These are phyloP conservation scores for Naematelia aurantialba DNA, from an alignment of 768 basidiomycete species.

Conservation along the genomic window DNA sequence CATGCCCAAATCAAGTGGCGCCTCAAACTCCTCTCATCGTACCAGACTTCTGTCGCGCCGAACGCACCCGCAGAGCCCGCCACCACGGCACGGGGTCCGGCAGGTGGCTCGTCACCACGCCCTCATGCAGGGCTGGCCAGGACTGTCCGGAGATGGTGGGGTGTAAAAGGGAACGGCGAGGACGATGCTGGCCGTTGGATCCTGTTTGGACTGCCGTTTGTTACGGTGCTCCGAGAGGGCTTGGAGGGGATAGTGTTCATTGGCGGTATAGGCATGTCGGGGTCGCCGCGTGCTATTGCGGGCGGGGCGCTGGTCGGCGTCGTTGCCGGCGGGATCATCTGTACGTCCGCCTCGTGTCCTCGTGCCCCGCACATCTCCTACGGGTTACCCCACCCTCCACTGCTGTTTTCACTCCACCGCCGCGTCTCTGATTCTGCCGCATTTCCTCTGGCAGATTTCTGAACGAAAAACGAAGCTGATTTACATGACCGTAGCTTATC, in stretches of 20 bases:
- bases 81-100: constrained; percentile 9
- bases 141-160: background rate
- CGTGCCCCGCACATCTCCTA: too few relatives aligned
- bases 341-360: constrained; percentile 52
- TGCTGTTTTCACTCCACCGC: background rate
- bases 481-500: constrained; percentile 9
- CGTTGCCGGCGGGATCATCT: constrained; percentile 66
- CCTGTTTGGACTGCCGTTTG: constrained; percentile 76
- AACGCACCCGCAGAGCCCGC: constrained; percentile 9
- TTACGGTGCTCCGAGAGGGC: constrained; percentile 89
- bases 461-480: too few relatives aligned
- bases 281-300: constrained; percentile 75
- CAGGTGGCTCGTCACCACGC: constrained; percentile 27
- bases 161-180: constrained; percentile 15
- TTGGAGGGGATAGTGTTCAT: constrained; percentile 88
- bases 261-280: constrained; percentile 70
- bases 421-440: background rate
- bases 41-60: constrained; percentile 45
- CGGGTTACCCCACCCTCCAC: too few relatives aligned
- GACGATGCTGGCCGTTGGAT: constrained; percentile 59
- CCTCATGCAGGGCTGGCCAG: too few relatives aligned
- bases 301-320: constrained; percentile 80
- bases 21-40: constrained; percentile 75
- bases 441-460: too few relatives aligned
- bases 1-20: constrained; percentile 86